phyloP scores from a whole-genome alignment of 2,329 filamentous ascomycete genomes.

The Cladosporium sphaerospermum region DNA sequence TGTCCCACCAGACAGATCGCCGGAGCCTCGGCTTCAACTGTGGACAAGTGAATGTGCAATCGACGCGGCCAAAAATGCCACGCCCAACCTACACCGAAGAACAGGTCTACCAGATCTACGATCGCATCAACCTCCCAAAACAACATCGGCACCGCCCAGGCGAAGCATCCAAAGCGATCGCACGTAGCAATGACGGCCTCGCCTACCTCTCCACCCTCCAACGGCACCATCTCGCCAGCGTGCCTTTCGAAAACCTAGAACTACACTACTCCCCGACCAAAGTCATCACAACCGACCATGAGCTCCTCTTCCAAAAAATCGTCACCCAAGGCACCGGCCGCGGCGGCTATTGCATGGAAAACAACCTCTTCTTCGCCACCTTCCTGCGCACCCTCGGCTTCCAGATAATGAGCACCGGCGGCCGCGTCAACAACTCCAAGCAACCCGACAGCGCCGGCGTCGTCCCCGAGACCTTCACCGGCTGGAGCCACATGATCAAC shows the following conservation, averaged over 20 bases:
- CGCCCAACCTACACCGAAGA: constrained; percentile 16
- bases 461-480: constrained; percentile 5
- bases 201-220: constrained; percentile 22
- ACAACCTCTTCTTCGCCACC: constrained; percentile 46
- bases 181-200: constrained; percentile 15
- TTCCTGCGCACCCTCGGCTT: constrained; percentile 49
- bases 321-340: constrained; percentile 35
- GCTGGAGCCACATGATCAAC: constrained; percentile 39
- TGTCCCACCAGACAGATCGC: too few relatives aligned
- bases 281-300: constrained; percentile 43
- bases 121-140: constrained; percentile 20
- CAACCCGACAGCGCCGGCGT: constrained; percentile 4
- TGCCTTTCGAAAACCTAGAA: constrained; percentile 53
- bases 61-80: neutral
- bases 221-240: constrained; percentile 31
- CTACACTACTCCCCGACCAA: constrained; percentile 50
- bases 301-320: constrained; percentile 49
- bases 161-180: constrained; percentile 13
- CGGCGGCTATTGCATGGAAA: constrained; percentile 59
- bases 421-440: constrained; percentile 29
- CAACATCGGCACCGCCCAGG: constrained; percentile 17
- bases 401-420: constrained; percentile 34
- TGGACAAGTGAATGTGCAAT: neutral
- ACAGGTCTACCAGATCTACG: constrained; percentile 21
- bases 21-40: too few relatives aligned